These are phyloP conservation scores for Aspergillus sergii DNA, from an alignment of 2,329 filamentous ascomycete genomes.

Conservation along the genomic window DNA sequence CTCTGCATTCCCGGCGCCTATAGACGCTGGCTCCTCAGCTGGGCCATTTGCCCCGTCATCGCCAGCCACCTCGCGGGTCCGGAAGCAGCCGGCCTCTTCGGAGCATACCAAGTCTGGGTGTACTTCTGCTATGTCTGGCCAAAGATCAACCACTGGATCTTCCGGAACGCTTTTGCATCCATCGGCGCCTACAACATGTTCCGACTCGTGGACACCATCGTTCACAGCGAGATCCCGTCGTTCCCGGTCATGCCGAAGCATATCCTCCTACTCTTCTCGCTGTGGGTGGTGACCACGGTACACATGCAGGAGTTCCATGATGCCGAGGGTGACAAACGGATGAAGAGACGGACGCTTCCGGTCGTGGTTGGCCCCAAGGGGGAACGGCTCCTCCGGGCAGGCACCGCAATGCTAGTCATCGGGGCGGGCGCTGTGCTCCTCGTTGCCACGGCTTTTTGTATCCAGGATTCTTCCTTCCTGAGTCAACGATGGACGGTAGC, in stretches of 20 bases:
- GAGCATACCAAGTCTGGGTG: slow-evolving; percentile 6
- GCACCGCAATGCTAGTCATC: background rate
- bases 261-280: background rate
- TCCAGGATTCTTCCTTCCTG: background rate
- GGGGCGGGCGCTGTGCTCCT: background rate
- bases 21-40: slow-evolving; percentile 8
- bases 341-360: slow-evolving; percentile 7
- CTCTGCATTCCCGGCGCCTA: slow-evolving; percentile 2
- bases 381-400: background rate
- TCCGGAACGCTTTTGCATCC: slow-evolving; percentile 13
- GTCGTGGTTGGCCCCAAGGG: slow-evolving; percentile 6
- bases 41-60: background rate
- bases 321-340: slow-evolving; percentile 11
- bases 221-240: slow-evolving; percentile 2
- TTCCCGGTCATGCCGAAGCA: background rate
- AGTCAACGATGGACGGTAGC: background rate
- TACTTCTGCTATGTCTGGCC: slow-evolving; percentile 15
- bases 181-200: slow-evolving; percentile 12
- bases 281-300: slow-evolving; percentile 9
- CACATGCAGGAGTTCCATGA: slow-evolving; percentile 19
- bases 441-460: background rate
- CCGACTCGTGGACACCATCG: slow-evolving; percentile 6
- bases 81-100: slow-evolving; percentile 4
- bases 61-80: background rate
- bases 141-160: slow-evolving; percentile 8